Evolutionary conservation across 2,329 filamentous ascomycete genomes (phyloP).

Genomic region (Microsporum audouinii): DNA sequence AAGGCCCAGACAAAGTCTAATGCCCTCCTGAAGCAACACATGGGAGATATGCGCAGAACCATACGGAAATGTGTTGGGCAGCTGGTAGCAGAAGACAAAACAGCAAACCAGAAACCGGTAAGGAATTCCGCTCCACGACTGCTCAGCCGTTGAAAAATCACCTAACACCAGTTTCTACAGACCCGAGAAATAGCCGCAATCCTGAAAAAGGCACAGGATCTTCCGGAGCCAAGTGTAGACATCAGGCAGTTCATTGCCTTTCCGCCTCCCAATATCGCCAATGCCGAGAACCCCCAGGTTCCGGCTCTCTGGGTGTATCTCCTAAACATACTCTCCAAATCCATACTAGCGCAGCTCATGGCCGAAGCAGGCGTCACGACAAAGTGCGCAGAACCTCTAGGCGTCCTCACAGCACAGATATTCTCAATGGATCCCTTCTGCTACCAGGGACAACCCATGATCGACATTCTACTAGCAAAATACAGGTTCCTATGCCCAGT

Average conservation of each 20-base stretch:
- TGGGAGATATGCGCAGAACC: slow-evolving; percentile 60
- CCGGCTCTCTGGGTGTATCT: slow-evolving; percentile 62
- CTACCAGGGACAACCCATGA: slow-evolving; percentile 56
- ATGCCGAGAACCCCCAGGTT: slow-evolving; percentile 39
- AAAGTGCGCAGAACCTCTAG: slow-evolving; percentile 62
- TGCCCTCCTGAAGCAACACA: slow-evolving; percentile 48
- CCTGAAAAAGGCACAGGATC: slow-evolving; percentile 45
- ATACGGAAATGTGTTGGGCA: slow-evolving; percentile 65
- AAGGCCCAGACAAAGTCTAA: slow-evolving; percentile 45
- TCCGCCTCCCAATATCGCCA: slow-evolving; percentile 28
- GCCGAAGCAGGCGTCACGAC: slow-evolving; percentile 54
- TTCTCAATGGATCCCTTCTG: slow-evolving; percentile 59
- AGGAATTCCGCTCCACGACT: slow-evolving; percentile 16
- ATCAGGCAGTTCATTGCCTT: slow-evolving; percentile 44
- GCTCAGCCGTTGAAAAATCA: background rate
- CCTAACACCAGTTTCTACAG: slow-evolving; percentile 19
- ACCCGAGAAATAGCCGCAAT: slow-evolving; percentile 40
- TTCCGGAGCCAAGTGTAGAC: slow-evolving; percentile 45
- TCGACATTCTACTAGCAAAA: slow-evolving; percentile 81
- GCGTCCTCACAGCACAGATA: slow-evolving; percentile 62
- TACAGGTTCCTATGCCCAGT: slow-evolving; percentile 70
- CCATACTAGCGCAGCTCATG: slow-evolving; percentile 57
- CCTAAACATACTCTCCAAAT: slow-evolving; percentile 65
- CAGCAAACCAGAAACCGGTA: slow-evolving; percentile 50
- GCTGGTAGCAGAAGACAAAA: slow-evolving; percentile 51